Evolutionary conservation across 495 filamentous ascomycete genomes (phyloP), one percentile per base, ranked within the genome.

Genomic region (Penicillium waksmanii): DNA sequence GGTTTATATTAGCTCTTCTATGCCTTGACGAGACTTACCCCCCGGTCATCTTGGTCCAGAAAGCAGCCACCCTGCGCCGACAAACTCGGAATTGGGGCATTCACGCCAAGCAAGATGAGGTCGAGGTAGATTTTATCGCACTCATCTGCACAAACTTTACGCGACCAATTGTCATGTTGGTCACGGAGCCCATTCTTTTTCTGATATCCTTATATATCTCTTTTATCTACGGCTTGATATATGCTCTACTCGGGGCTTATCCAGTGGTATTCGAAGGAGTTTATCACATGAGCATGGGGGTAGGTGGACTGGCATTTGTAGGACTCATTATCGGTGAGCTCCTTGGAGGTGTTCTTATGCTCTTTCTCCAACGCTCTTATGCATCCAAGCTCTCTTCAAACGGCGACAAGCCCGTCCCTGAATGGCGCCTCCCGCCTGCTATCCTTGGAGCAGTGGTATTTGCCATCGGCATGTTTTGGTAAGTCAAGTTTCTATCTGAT

Each of bases 381-480:
- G 55, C 43, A 3, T 36, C 36, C 15, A 73, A 72, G 48, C 53
- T 75, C 27, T 51, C 19, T 10, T 70, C 64, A 21, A 75, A 75
- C 55, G 53, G 60, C 18, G 56, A 65, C 27, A 53, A 64, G n/a
- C 56, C 65, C 17, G 43, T 75, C 9, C 72, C 72, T 1, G 70
- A 75, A 60, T 75, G 72, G 72, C 70, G 72, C 11, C 56, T 75
- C 2, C 63, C 62, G 0, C 75, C 76, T 10, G 77, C 82, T 50
- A 77, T 85, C 27, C 38, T 79, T 3, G 84, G 84, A 2, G 74
- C 67, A 3, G 55, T 74, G n/a, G 62, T 78, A 7, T 74, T 85
- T 42, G 76, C 82, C 0, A 68, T 72, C 27, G 82, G 83, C 0
- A 61, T 84, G 13, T 84, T 85, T 70, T 82, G 80, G 76, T 85